Base-by-base conservation (phyloP, 345 rosid species). In the Citrus unshiu region DNA sequence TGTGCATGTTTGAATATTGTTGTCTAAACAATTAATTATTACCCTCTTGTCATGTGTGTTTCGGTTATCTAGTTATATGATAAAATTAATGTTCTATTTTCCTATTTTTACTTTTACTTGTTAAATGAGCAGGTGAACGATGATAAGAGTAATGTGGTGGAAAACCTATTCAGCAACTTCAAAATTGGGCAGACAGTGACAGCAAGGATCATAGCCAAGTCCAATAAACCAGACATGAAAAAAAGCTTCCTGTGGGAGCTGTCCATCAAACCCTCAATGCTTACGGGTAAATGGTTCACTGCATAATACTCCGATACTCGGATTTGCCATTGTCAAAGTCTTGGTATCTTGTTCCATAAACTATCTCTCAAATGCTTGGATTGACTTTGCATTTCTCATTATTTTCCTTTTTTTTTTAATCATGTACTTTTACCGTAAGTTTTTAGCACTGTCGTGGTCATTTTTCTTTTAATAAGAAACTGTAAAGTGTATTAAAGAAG, bases 141-240 rank as follows among this genome's bases (percentile, higher is more conserved):
- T 83, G 86, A 12, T 79, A 81, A 92, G 75, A 84, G 21, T 77
- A 79, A 72, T 78, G 56, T 74, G 80, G 21, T 65, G 74, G 94
- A 94, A 35, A 79, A 91, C 78, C 97, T 97, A 68, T 87, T 94
- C 72, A 75, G 85, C 71, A 83, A 78, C 82, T 94, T 88, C 85
- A 94, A 81, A 86, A 84, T 94, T n/a, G 99, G 99, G 70, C 94
- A 96, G 83, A 88, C 93, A n/a, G 64, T 96, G 80, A 81, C 90
- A 71, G 97, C 98, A 43, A 87, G 91, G 84, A 87, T 96, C 79
- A 68, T 96, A 70, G 91, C 88, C 39, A 90, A 89, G 87, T 79
- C 91, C 62, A 63, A 79, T 63, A 88, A 81, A 83, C 80, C 88
- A 67, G 88, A 85, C 79, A 85, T 56, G 57, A 86, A 86, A 82